A percentile compares a stretch with the other conserved stretches of the same genome.
Conservation (phyloP, 495 filamentous ascomycete genomes). For the Podospora conica region DNA sequence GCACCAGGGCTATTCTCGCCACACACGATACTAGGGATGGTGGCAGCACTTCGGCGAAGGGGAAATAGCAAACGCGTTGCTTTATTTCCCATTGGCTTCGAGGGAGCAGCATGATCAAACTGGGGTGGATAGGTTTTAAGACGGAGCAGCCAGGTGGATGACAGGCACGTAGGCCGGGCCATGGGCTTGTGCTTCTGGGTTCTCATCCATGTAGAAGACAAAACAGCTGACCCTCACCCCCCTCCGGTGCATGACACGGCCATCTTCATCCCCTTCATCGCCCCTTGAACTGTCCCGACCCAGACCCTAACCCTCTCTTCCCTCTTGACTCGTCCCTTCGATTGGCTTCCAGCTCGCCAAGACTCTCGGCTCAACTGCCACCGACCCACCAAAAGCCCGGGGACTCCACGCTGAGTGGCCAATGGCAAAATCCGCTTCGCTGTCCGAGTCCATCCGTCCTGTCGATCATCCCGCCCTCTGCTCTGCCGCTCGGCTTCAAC, state of each 20-base stretch:
- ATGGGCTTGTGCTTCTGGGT: not conserved
- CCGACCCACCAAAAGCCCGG: slow-evolving; percentile 3
- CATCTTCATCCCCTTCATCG: not conserved
- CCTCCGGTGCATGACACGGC: not conserved
- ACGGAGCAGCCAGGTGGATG: not conserved
- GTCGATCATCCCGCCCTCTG: slow-evolving; percentile 2
- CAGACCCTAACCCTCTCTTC: slow-evolving; percentile 2
- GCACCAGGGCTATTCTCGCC: not conserved
- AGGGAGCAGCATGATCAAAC: not conserved
- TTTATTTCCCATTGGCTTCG: not conserved
- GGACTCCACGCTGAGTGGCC: slow-evolving; percentile 18
- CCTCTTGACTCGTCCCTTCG: not conserved
- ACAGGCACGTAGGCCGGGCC: too few species aligned
- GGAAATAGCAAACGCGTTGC: not conserved
- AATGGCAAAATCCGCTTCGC: slow-evolving; percentile 19
- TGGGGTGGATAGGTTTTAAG: not conserved
- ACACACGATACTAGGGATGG: not conserved
- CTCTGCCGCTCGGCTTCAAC: not conserved
- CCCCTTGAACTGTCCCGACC: not conserved
- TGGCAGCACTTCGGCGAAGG: not conserved
- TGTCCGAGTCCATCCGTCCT: not conserved
- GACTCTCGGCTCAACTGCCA: not conserved
- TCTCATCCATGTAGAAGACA: not conserved
- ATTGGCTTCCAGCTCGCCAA: slow-evolving; percentile 12
- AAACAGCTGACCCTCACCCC: not conserved